Base-by-base conservation (phyloP, 139 green algal species). In the Chlorella vulgaris region DNA sequence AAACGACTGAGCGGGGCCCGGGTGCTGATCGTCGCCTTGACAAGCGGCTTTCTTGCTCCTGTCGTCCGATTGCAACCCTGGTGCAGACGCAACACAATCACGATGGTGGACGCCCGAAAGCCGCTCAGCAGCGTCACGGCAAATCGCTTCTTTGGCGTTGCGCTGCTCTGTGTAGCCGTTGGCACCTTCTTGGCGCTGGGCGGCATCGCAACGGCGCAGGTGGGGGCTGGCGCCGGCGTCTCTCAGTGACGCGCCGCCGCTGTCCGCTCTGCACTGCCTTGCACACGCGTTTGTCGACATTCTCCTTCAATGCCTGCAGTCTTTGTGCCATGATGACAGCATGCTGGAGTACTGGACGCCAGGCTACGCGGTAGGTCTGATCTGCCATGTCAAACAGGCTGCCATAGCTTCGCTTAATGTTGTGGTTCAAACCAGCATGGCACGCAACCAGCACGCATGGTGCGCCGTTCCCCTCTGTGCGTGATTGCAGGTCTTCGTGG, bases 311-410 rank as follows among this genome's bases (percentile, higher is more conserved):
- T 13, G 3, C 68, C 21, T 58, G 68, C 51, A 79, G 73, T 39
- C 73, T 2, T 7, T 79, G 35, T 79, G 73, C 53, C 58, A 79
- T 19, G 38, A 79, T 13, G 10, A 79, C 73, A 26, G 26, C 33
- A 51, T 79, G 73, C 24, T 28, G 0, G 73, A 79, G 26, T 79
- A 53, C 26, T 67, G 58, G 73, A 79, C 51, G 13, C 73, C 73
- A 2, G 53, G 35, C 24, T 79, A 79, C 31, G 28, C 51, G 26
- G 73, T 79, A 53, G 15, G 70, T 22, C 15, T 61, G 65, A 3
- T 22, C 10, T 40, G 29, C 63, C 33, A 18, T 13, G 35, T 36
- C 24, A 50, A 53, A 38, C 36, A 53, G 35, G 1, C 31, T 7
- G 35, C 10, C 65, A 71, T 2, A 18, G 3, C 2, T 15, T 31